Evolutionary conservation across 1,139 yeast genomes (phyloP).

Genomic region (Hansenula lynferdii): DNA sequence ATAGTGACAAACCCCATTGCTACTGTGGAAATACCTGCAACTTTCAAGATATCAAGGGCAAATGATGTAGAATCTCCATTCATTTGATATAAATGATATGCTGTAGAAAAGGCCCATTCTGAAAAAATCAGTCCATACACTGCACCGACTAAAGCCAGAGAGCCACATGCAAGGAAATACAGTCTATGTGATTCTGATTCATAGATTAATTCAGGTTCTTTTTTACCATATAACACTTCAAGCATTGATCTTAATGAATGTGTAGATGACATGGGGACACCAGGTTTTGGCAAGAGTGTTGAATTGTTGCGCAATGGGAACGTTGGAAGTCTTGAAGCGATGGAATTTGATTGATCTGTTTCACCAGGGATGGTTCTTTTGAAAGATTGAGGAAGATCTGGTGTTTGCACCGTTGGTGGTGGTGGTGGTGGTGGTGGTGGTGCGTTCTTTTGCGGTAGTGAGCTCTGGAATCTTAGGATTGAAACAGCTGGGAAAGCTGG

Average conservation of each 20-base stretch:
- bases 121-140: conserved; percentile 63
- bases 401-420: conserved; percentile 1
- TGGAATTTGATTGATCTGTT: conserved; percentile 41
- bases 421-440: conserved; percentile 6
- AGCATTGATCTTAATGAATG: conserved; percentile 60
- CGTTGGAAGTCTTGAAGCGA: conserved; percentile 49
- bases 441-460: background rate
- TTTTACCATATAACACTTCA: conserved; percentile 49
- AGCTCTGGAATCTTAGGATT: conserved; percentile 5
- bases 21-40: conserved; percentile 33
- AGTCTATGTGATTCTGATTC: conserved; percentile 81
- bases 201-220: conserved; percentile 69
- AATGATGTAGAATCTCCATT: conserved; percentile 53
- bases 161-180: conserved; percentile 65
- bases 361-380: conserved; percentile 54
- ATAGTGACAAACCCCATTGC: conserved; percentile 40
- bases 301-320: conserved; percentile 72
- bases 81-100: conserved; percentile 52
- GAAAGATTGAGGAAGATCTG: conserved; percentile 13
- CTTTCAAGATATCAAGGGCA: too few relatives aligned
- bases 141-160: conserved; percentile 63
- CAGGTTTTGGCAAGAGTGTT: conserved; percentile 66
- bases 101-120: conserved; percentile 55
- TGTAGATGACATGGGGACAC: conserved; percentile 66
- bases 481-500: background rate